phyloP scores from a whole-genome alignment of 371 early-diverging fungal genomes.

The Mucor lusitanicus region DNA sequence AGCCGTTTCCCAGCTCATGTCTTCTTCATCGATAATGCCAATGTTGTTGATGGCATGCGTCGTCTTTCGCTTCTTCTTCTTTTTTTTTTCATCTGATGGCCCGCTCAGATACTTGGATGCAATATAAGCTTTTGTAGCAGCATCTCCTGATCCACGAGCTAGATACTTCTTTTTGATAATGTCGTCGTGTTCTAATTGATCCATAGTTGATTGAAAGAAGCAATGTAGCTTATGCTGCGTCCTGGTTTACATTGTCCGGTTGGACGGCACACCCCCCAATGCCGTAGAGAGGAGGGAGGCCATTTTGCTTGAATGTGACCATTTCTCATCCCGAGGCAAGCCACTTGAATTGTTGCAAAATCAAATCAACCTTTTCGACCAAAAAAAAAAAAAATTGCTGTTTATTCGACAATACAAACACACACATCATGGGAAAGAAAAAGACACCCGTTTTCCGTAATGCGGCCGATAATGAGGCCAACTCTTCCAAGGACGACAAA shows the following conservation, averaged over 20 bases:
- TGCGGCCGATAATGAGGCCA: constrained; percentile 9
- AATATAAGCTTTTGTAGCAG: constrained; percentile 50
- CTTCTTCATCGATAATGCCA: constrained; percentile 61
- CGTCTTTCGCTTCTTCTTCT: constrained; percentile 50
- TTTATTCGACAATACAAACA: neutral
- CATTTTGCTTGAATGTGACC: neutral
- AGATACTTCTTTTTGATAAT: constrained; percentile 40
- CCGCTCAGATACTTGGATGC: constrained; percentile 42
- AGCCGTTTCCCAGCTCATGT: constrained; percentile 40
- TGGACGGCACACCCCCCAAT: no score
- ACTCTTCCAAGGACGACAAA: constrained; percentile 17
- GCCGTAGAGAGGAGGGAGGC: no score
- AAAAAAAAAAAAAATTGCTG: neutral
- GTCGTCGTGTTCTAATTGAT: constrained; percentile 31
- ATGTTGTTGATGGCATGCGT: constrained; percentile 42
- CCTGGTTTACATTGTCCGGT: neutral
- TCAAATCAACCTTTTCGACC: neutral
- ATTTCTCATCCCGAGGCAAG: neutral
- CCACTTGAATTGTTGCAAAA: neutral
- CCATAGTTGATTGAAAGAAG: constrained; percentile 13
- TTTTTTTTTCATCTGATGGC: constrained; percentile 22
- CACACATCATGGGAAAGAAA: constrained; percentile 44
- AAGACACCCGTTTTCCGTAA: constrained; percentile 43
- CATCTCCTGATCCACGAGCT: constrained; percentile 50
- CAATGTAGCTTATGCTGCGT: neutral